Conservation (phyloP, 164 flowering plant genomes). For the Annona squamosa region DNA sequence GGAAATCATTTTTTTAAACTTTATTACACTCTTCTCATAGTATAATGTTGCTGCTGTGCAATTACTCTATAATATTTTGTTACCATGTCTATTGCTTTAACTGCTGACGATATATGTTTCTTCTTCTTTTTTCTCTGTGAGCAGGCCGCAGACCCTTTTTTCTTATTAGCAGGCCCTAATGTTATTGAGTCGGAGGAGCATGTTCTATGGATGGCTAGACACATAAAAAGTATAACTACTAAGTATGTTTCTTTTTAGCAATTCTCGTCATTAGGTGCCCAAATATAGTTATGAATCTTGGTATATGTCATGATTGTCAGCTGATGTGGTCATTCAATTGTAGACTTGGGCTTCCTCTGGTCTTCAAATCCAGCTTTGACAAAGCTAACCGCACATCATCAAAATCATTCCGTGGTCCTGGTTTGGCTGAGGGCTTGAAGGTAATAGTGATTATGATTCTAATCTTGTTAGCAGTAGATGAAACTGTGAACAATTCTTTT, state of each 20-base stretch:
- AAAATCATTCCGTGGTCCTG: slow-evolving; percentile 95
- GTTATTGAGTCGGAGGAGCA: slow-evolving; percentile 98
- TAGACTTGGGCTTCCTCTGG: slow-evolving; percentile 76
- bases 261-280: neutral
- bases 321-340: neutral
- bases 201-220: slow-evolving; percentile 67
- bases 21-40: neutral
- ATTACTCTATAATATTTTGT: neutral
- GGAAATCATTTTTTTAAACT: neutral
- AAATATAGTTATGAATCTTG: neutral
- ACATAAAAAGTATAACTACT: slow-evolving; percentile 58
- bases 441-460: slow-evolving; percentile 19
- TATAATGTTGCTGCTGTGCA: neutral
- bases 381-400: slow-evolving; percentile 95
- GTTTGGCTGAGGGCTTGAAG: slow-evolving; percentile 78
- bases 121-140: neutral
- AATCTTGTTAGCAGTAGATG: neutral
- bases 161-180: slow-evolving; percentile 92
- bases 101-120: neutral
- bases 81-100: neutral
- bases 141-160: slow-evolving; percentile 82
- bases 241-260: slow-evolving; percentile 35
- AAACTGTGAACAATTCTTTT: neutral
- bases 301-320: neutral
- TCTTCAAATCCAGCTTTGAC: slow-evolving; percentile 95